Evolutionary conservation across 306 rosid species (phyloP), one percentile per base, ranked within the genome.

Genomic region (Medicago arabica): DNA sequence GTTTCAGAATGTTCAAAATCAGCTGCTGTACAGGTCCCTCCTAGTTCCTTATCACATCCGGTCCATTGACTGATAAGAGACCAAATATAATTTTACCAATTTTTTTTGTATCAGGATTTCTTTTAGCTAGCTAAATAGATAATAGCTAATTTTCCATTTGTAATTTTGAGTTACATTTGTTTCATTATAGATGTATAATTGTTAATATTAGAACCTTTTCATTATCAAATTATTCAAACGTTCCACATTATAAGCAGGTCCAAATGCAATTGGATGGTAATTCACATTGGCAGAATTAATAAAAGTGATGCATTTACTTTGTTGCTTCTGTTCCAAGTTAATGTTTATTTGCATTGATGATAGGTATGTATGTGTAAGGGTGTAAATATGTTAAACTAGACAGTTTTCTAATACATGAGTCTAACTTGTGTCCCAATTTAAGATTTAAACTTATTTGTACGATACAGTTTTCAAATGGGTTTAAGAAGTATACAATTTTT

Each of bases 21-120:
- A 65, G 67, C 78, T 78, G 81, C 80, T 86, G 93, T 86, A 87
- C 83, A 89, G 91, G 71, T 72, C 82, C 69, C 61, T 76, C 82
- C 64, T 49, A 74, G 65, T 51, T 51, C 79, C 51, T 39, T 67
- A 55, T 72, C 13, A 68, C 65, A 65, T 69, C 46, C 72, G 43
- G 68, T 78, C 69, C 78, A 21, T 66, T 72, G 59, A 62, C 72
- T 77, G 84, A 69, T 61, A 69, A 47, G 71, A 71, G 17, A 66
- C 77, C 46, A 47, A 47, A 51, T 80, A 80, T 80, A 84, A 15
- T 31, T 65, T 73, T 59, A 41, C 25, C 55, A 28, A 44, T 60
- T 19, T 84, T 75, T 76, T 83, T 60, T 73, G 71, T 40, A 50
- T 71, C 76, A 28, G 55, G 43, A 69, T 58, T 57, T 36, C 31